Conservation (phyloP, 2,329 filamentous ascomycete genomes). For the Cladobotryum protrusum region DNA sequence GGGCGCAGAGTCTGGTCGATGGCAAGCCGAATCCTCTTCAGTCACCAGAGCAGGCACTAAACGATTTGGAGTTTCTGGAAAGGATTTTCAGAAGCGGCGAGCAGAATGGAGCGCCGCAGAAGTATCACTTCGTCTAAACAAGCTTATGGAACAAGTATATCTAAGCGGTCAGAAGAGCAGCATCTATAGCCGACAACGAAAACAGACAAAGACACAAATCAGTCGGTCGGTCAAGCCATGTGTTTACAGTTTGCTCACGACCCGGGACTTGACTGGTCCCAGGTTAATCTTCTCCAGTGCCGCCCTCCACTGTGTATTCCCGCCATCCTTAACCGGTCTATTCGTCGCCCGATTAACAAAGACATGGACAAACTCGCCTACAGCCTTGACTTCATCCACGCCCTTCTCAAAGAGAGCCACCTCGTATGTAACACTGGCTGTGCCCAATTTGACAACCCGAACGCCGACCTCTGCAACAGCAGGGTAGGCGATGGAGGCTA, state of each 20-base stretch:
- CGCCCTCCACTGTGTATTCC: slow-evolving; percentile 51
- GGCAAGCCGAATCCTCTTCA: slow-evolving; percentile 46
- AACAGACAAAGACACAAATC: background rate
- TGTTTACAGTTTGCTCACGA: slow-evolving; percentile 14
- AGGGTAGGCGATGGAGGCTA: slow-evolving; percentile 75
- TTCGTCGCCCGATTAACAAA: slow-evolving; percentile 73
- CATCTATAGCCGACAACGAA: background rate
- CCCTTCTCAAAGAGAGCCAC: slow-evolving; percentile 78
- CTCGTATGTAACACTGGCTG: slow-evolving; percentile 84
- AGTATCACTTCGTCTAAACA: slow-evolving; percentile 33
- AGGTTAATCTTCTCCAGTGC: slow-evolving; percentile 53
- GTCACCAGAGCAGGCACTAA: slow-evolving; percentile 51
- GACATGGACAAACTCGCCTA: slow-evolving; percentile 81
- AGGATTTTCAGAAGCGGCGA: slow-evolving; percentile 44
- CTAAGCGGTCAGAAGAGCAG: background rate
- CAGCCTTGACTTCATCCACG: slow-evolving; percentile 67
- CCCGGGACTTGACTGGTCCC: slow-evolving; percentile 6
- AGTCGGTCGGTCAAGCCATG: background rate
- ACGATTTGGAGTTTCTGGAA: slow-evolving; percentile 54
- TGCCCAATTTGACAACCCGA: slow-evolving; percentile 76
- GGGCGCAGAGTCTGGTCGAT: slow-evolving; percentile 46
- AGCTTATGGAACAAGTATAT: too few species aligned
- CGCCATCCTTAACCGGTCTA: slow-evolving; percentile 59
- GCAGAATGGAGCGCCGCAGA: slow-evolving; percentile 33
- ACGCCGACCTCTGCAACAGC: slow-evolving; percentile 74